Percentiles rank a stretch among this genome's conserved stretches.
These are phyloP conservation scores for Nasturtium officinale DNA, from an alignment of 345 rosid species.

Conservation along the genomic window DNA sequence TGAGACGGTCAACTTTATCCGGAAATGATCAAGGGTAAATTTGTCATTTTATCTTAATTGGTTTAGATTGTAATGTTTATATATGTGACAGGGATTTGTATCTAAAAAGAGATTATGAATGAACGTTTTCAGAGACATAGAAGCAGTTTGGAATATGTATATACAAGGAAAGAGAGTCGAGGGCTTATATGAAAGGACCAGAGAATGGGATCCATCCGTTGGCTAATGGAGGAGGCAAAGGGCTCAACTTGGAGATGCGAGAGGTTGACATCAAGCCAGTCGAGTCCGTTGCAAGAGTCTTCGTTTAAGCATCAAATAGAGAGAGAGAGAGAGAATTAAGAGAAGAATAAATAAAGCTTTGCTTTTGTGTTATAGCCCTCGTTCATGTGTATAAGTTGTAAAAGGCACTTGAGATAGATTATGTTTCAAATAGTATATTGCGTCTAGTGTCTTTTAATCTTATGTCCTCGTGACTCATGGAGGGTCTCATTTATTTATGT, in stretches of 20 bases:
- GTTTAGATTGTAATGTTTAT: neutral
- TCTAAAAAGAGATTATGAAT: too few species aligned
- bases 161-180: slow-evolving; percentile 52
- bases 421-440: neutral
- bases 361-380: slow-evolving; percentile 1
- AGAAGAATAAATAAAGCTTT: slow-evolving; percentile 30
- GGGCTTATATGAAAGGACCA: slow-evolving; percentile 67
- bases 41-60: neutral
- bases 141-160: slow-evolving; percentile 53
- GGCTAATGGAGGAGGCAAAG: slow-evolving; percentile 71
- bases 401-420: neutral
- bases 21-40: slow-evolving; percentile 47
- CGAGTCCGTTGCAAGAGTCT: slow-evolving; percentile 56
- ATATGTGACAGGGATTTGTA: too few species aligned
- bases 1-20: slow-evolving; percentile 68
- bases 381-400: slow-evolving; percentile 25
- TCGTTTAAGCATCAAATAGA: slow-evolving; percentile 47
- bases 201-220: slow-evolving; percentile 66
- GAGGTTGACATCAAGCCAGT: slow-evolving; percentile 60
- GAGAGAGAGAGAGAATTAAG: neutral
- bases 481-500: neutral
- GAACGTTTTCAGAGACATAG: slow-evolving; percentile 48
- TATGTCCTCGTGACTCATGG: neutral
- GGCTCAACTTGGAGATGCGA: slow-evolving; percentile 52
- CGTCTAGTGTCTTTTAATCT: neutral